Conservation (phyloP, 768 basidiomycete genomes). For the Mycena crocata region DNA sequence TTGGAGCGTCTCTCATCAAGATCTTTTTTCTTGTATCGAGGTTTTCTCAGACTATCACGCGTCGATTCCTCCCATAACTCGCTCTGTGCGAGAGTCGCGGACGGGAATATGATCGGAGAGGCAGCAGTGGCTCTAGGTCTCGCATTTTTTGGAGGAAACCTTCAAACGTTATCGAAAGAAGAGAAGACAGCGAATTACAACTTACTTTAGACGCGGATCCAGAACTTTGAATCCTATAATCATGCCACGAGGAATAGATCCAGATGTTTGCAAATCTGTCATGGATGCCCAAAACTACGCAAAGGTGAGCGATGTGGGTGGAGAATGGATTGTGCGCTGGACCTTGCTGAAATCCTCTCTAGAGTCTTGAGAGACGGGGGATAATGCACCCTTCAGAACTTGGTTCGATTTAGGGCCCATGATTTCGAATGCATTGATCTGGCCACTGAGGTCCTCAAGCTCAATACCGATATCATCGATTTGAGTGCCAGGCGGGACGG, state of each 20-base stretch:
- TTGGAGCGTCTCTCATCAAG: conserved; percentile 85
- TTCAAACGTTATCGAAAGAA: conserved; percentile 41
- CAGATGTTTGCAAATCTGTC: conserved; percentile 69
- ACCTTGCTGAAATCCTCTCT: conserved; percentile 73
- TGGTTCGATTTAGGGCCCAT: conserved; percentile 88
- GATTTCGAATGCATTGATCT: conserved; percentile 87
- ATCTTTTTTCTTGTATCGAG: conserved; percentile 84
- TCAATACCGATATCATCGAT: conserved; percentile 59
- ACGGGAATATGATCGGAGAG: conserved; percentile 62
- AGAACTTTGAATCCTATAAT: conserved; percentile 82
- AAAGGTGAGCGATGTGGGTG: conserved; percentile 4
- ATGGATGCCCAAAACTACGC: conserved; percentile 77
- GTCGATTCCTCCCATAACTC: conserved; percentile 78
- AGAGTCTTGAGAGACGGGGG: conserved; percentile 59
- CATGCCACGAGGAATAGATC: conserved; percentile 78
- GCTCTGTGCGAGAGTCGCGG: conserved; percentile 67
- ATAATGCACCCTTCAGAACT: conserved; percentile 74
- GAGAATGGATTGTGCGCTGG: conserved; percentile 5
- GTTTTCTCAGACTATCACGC: conserved; percentile 65
- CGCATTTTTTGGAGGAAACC: conserved; percentile 88
- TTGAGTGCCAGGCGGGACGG: conserved; percentile 34
- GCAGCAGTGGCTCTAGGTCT: conserved; percentile 50
- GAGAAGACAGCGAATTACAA: neutral
- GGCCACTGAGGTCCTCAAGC: conserved; percentile 76
- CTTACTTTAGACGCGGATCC: conserved; percentile 88